These are phyloP conservation scores for Dactylella cylindrospora DNA, from an alignment of 2,329 filamentous ascomycete species.

Conservation along the genomic window DNA sequence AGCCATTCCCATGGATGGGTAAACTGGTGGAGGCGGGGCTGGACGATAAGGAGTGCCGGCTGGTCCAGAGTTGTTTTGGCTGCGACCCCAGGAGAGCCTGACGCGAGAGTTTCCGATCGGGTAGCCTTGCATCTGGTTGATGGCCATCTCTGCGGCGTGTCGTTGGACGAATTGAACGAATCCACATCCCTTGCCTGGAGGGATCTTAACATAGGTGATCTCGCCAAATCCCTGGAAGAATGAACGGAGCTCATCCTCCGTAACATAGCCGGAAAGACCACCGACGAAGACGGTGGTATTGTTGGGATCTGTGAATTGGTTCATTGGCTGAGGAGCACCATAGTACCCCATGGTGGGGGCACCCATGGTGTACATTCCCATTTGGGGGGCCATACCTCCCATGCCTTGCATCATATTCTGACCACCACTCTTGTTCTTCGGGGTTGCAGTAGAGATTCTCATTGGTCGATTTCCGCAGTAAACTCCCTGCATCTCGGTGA, in stretches of 20 bases:
- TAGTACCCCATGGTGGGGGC: conserved; percentile 69
- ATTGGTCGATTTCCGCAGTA: conserved; percentile 98
- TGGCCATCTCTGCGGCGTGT: conserved; percentile 98
- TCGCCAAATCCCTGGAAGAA: conserved; percentile 99
- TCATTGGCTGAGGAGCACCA: conserved; percentile 79
- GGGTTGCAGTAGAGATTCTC: conserved; percentile 96
- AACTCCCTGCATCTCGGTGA: conserved; percentile 98
- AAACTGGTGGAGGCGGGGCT: conserved; percentile 77
- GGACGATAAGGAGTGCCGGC: conserved; percentile 96
- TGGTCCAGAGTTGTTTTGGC: conserved; percentile 96
- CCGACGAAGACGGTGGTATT: conserved; percentile 99
- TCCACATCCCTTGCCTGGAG: conserved; percentile 96
- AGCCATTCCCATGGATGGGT: conserved; percentile 63
- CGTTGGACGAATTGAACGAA: conserved; percentile 99
- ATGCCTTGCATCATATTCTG: conserved; percentile 55
- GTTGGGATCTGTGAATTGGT: conserved; percentile 99
- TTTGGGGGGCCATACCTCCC: conserved; percentile 55
- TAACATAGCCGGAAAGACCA: conserved; percentile 94
- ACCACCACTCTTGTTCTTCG: conserved; percentile 75
- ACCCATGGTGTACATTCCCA: conserved; percentile 70
- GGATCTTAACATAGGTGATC: conserved; percentile 99
- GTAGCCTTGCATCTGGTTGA: conserved; percentile 99
- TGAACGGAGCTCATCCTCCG: conserved; percentile 97
- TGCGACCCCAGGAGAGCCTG: conserved; percentile 93
- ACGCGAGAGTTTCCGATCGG: conserved; percentile 98